Evolutionary conservation across 2,329 filamentous ascomycete genomes (phyloP), one percentile per base, ranked within the genome.

Genomic region (Epichloe gansuensis): DNA sequence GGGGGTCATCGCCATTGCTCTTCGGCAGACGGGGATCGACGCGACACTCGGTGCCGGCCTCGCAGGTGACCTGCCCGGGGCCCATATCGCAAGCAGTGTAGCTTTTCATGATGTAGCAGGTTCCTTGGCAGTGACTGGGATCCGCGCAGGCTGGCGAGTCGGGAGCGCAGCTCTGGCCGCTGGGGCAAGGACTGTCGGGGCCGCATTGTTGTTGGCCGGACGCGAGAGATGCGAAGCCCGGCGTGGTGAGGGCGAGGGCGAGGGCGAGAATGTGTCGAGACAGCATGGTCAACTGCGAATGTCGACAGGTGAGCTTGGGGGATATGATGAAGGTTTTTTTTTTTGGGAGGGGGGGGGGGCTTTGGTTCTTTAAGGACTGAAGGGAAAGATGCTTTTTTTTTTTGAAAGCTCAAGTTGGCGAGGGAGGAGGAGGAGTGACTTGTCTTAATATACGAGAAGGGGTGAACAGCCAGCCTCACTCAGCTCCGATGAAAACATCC

Each of bases 1-100:
- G 67, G 0, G 63, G 62, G 6, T 21, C 49, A 42, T 69, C 67
- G 50, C 67, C 67, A 42, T 67, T 69, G 49, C 57, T 51, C 9
- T 25, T 53, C 34, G 57, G 58, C 9, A 52, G 46, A 39, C 67
- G 62, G 11, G 68, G 66, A 27, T 71, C 66, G 51, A 69, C 60
- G 13, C 60, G 53, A 50, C 68, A 71, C 2, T 55, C 51, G 2
- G 56, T 56, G 11, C 56, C 56, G 17, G 52, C 51, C 34, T 57
- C 53, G 56, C 67, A 70, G 0, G 52, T 45, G 1, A 53, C 48
- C 6, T 66, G 65, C 11, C 53, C 52, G 13, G 54, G 9, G 1
- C 54, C 55, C 44, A 59, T 56, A 8, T 68, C 68, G 51, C 68
- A 71, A 11, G 53, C 47, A 2, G 54, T 47, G 51, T 69, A 71